Conservation (phyloP, 2,329 filamentous ascomycete species). For the Phyllosticta citribraziliensis region DNA sequence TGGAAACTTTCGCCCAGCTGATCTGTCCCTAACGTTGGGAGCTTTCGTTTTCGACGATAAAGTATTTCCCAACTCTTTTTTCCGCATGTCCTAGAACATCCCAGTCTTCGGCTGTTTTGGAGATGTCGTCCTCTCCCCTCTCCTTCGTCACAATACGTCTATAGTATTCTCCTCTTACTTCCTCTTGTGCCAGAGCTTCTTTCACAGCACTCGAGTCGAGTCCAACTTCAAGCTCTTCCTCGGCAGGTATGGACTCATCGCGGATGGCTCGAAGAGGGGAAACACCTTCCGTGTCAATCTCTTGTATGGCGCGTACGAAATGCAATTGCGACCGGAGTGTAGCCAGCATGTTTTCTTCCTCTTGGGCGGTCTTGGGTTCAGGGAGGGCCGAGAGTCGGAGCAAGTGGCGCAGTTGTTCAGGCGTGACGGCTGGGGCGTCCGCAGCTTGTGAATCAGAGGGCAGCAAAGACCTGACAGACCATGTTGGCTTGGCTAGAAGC, state of each 20-base stretch:
- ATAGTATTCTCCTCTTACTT: slow-evolving; percentile 45
- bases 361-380: slow-evolving; percentile 49
- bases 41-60: slow-evolving; percentile 61
- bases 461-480: slow-evolving; percentile 73
- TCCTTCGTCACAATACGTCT: slow-evolving; percentile 49
- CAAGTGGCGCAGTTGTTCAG: slow-evolving; percentile 67
- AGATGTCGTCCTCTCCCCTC: slow-evolving; percentile 45
- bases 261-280: slow-evolving; percentile 68
- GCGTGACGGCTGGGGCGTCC: slow-evolving; percentile 41
- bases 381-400: slow-evolving; percentile 84
- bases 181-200: slow-evolving; percentile 50
- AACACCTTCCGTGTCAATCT: slow-evolving; percentile 62
- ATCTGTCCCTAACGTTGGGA: slow-evolving; percentile 8
- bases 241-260: slow-evolving; percentile 58
- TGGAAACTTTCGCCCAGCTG: neutral
- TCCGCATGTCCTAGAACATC: slow-evolving; percentile 58
- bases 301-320: slow-evolving; percentile 81
- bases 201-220: slow-evolving; percentile 43
- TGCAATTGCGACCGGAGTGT: slow-evolving; percentile 74
- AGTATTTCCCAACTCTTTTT: slow-evolving; percentile 60
- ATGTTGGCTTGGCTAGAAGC: slow-evolving; percentile 59
- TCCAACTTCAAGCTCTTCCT: slow-evolving; percentile 49
- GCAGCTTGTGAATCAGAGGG: slow-evolving; percentile 32
- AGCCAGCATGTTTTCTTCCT: slow-evolving; percentile 61
- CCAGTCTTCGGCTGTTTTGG: slow-evolving; percentile 53